Evolutionary conservation across 164 flowering plant genomes (phyloP).

Genomic region (Stephania yunnanensis): DNA sequence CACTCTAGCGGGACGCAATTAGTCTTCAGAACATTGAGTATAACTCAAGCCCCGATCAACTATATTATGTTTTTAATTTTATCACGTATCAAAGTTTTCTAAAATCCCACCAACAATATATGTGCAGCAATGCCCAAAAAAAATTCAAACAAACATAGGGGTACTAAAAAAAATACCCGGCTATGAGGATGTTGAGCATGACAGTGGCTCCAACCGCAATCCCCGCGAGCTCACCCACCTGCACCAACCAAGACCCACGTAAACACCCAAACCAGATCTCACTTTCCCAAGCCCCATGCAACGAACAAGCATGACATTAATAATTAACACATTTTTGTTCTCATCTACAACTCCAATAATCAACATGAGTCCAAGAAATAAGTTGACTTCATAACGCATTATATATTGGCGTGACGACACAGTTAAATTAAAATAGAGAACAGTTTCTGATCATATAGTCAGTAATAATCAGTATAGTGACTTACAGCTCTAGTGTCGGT

Average conservation of each 20-base stretch:
- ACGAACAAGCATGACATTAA: background rate
- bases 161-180: conserved; percentile 28
- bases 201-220: conserved; percentile 37
- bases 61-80: no score
- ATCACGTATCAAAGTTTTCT: no score
- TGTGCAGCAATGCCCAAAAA: no score
- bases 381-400: background rate
- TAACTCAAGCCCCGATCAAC: no score
- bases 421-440: background rate
- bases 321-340: background rate
- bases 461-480: background rate
- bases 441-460: no score
- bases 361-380: background rate
- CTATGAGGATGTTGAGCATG: conserved; percentile 29
- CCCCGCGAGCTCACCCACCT: conserved; percentile 36
- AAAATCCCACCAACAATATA: no score
- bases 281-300: no score
- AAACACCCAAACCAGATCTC: background rate
- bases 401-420: background rate
- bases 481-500: conserved; percentile 35
- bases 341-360: background rate
- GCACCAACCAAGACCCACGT: background rate
- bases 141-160: background rate
- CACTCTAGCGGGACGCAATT: no score
- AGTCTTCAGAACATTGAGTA: no score